Evolutionary conservation across 164 flowering plant genomes (phyloP), one percentile per base, ranked within the genome.

Genomic region (Warburgia ugandensis): DNA sequence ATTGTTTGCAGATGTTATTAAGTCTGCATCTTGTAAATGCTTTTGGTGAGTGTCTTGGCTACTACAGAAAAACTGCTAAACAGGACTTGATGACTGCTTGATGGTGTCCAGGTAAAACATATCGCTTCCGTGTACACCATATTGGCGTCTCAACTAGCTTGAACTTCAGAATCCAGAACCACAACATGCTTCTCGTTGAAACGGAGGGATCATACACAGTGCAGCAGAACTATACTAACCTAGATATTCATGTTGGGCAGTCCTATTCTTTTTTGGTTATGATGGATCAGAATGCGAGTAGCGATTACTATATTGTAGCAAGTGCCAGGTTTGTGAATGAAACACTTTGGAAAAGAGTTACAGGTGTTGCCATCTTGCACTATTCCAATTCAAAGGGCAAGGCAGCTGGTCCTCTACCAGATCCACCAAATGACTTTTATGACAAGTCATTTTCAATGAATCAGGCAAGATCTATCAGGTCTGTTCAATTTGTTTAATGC

Each of bases 171-270:
- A 78, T 86, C 58, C 91, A 86, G 67, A 69, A 60, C 45, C 95
- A 86, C 44, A 75, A 69, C 45, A 20, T 85, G 69, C 67, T 73
- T 48, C 68, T 85, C 9, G 85, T 58, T 0, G 95, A 85, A 67
- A 69, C 85, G 12, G 91, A 86, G 65, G 95, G 95, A 32, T 55
- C 55, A 32, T 79, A 86, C 68, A 80, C 88, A 14, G 17, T 35
- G 9, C 80, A 77, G 33, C 70, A 68, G 30, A 77, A 77, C 43
- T 80, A 58, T 44, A 57, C 76, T n/a, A 67, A 50, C 61, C 52
- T 86, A 56, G 90, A 86, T 58, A 70, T 86, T 25, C 87, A 78
- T 73, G 86, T 79, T 21, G 95, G 95, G 13, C 95, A 86, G 59
- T 83, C 90, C 5, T 80, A 67, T 55, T 75, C 91, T 10, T 79